Conservation (phyloP, 1,284 basidiomycete genomes). For the Microbotryum saponariae region DNA sequence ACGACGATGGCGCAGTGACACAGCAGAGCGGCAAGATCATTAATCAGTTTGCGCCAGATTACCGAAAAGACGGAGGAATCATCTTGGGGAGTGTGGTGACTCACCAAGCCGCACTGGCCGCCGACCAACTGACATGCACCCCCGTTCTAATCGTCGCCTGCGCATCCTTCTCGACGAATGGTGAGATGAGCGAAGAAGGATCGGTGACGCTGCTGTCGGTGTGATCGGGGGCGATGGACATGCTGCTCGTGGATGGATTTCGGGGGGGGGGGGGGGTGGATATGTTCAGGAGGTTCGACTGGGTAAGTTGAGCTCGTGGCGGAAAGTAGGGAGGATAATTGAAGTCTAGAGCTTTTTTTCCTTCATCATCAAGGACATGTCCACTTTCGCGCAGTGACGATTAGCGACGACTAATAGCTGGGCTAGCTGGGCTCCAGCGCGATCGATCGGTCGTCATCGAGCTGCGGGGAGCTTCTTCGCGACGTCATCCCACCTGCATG, state of each 20-base stretch:
- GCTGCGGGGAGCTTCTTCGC: no score
- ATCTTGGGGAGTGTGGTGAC: neutral
- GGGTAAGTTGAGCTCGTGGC: neutral
- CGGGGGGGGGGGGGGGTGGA: no score
- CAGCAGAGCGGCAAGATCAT: no score
- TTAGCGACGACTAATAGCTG: no score
- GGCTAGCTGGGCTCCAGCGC: no score
- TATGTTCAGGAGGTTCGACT: neutral
- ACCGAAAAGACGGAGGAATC: no score
- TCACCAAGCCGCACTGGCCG: slow-evolving; percentile 14
- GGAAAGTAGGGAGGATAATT: neutral
- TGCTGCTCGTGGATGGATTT: neutral
- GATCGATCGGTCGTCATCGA: no score
- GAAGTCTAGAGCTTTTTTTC: neutral
- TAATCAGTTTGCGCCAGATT: no score
- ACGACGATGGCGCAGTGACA: no score
- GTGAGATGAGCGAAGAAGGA: slow-evolving; percentile 2
- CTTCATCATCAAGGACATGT: neutral
- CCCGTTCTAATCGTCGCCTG: neutral
- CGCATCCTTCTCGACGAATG: slow-evolving; percentile 9
- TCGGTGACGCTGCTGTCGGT: slow-evolving; percentile 39
- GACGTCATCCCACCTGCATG: no score
- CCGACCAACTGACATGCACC: slow-evolving; percentile 7
- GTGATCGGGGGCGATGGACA: slow-evolving; percentile 5
- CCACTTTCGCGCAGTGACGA: neutral